Evolutionary conservation across 768 basidiomycete genomes (phyloP).

Genomic region (Hirschioporus abietinus): DNA sequence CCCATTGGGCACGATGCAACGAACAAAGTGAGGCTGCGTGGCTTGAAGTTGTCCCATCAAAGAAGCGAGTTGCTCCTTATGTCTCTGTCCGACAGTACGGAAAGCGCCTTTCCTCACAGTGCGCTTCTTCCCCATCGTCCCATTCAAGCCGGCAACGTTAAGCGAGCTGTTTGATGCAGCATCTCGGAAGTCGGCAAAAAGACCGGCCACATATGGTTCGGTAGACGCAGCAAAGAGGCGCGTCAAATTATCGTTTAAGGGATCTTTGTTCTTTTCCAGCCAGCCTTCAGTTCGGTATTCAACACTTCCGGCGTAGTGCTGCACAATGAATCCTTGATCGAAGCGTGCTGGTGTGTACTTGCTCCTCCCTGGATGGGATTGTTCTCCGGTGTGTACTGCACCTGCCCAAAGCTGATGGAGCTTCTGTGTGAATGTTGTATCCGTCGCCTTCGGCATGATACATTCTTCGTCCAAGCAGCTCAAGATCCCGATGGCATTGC

Average conservation of each 20-base stretch:
- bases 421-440: conserved; percentile 92
- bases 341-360: conserved; percentile 89
- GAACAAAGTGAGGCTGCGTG: conserved; percentile 96
- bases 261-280: conserved; percentile 99
- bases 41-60: conserved; percentile 88
- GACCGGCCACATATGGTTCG: conserved; percentile 72
- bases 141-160: conserved; percentile 17
- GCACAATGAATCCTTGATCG: conserved; percentile 89
- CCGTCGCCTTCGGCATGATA: conserved; percentile 99
- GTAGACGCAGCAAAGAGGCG: conserved; percentile 79
- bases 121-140: conserved; percentile 55
- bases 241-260: conserved; percentile 92
- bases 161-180: conserved; percentile 9
- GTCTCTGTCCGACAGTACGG: conserved; percentile 90
- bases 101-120: conserved; percentile 93
- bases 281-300: conserved; percentile 95
- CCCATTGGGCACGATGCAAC: conserved; percentile 95
- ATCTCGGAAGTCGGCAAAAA: conserved; percentile 82
- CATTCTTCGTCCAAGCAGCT: conserved; percentile 96
- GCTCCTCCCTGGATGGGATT: conserved; percentile 63
- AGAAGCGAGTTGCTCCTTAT: conserved; percentile 90
- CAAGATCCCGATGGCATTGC: conserved; percentile 76
- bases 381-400: conserved; percentile 27
- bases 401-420: conserved; percentile 73
- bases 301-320: conserved; percentile 95